Evolutionary conservation across 805 yeast species (phyloP).

Genomic region (Ogataea methanolica): DNA sequence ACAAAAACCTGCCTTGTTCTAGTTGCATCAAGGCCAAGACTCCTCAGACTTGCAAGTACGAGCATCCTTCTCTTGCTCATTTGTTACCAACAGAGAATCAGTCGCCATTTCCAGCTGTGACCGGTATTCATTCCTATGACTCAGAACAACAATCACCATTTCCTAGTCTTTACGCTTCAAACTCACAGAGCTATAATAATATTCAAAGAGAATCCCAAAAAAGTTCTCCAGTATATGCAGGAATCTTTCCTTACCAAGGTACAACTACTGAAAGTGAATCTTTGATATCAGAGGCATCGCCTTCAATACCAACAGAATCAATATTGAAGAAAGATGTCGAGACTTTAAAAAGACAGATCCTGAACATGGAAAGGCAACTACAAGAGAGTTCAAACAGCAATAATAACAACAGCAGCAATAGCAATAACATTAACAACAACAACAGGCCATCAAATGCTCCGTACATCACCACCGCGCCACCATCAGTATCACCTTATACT

Average conservation of each 20-base stretch:
- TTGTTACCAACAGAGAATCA: neutral
- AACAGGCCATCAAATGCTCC: neutral
- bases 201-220: neutral
- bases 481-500: neutral
- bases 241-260: neutral
- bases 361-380: conserved; percentile 7
- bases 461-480: too few relatives aligned
- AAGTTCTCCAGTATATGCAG: neutral
- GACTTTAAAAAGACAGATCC: conserved; percentile 7
- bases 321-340: conserved; percentile 9
- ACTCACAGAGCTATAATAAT: neutral
- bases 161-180: neutral
- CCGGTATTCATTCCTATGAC: neutral
- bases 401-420: neutral
- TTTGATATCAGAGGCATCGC: neutral
- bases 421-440: neutral
- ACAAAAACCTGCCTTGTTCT: conserved; percentile 26
- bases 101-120: neutral
- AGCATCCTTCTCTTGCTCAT: conserved; percentile 3
- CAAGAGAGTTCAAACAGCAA: neutral
- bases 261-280: neutral
- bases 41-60: conserved; percentile 22
- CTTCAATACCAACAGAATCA: neutral
- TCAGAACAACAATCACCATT: neutral
- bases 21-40: conserved; percentile 23